A percentile compares a stretch with the other conserved stretches of the same genome.
Conservation (phyloP, 768 basidiomycete genomes). For the Serendipita sp. region DNA sequence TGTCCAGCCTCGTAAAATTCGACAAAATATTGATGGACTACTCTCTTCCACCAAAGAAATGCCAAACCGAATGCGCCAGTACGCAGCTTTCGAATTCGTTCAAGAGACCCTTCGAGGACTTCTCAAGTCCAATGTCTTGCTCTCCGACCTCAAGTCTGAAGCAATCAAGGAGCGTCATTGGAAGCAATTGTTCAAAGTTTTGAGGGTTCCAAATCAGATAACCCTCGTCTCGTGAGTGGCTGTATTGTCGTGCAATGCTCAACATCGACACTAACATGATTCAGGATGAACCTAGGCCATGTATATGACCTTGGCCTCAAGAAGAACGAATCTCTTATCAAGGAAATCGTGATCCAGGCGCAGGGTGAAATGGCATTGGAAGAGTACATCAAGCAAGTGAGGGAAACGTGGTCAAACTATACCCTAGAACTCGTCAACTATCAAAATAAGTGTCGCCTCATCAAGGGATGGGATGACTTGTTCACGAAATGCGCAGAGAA, state of each 20-base stretch:
- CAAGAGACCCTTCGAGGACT: constrained; percentile 77
- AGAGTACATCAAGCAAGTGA: constrained; percentile 91
- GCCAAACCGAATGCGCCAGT: constrained; percentile 98
- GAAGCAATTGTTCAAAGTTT: constrained; percentile 88
- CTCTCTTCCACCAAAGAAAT: constrained; percentile 92
- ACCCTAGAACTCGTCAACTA: constrained; percentile 94
- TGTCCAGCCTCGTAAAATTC: constrained; percentile 85
- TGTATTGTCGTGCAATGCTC: background rate
- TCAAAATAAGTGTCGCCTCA: constrained; percentile 95
- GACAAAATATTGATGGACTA: constrained; percentile 85
- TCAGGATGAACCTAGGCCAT: constrained; percentile 84
- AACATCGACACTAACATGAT: background rate
- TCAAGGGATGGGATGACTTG: constrained; percentile 94
- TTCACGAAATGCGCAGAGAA: constrained; percentile 98
- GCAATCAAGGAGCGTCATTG: constrained; percentile 96
- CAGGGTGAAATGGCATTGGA: constrained; percentile 98
- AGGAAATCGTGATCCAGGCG: constrained; percentile 91
- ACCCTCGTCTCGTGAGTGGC: constrained; percentile 51
- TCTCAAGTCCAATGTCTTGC: constrained; percentile 75
- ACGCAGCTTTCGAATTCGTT: constrained; percentile 96
- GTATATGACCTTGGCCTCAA: constrained; percentile 96
- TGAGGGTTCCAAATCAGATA: constrained; percentile 60
- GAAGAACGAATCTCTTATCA: constrained; percentile 78
- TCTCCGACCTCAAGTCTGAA: constrained; percentile 94
- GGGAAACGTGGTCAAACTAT: constrained; percentile 93